A percentile compares a stretch with the other conserved stretches of the same genome.
phyloP scores from a whole-genome alignment of 2,329 filamentous ascomycete genomes.

The Colletotrichum sp. region DNA sequence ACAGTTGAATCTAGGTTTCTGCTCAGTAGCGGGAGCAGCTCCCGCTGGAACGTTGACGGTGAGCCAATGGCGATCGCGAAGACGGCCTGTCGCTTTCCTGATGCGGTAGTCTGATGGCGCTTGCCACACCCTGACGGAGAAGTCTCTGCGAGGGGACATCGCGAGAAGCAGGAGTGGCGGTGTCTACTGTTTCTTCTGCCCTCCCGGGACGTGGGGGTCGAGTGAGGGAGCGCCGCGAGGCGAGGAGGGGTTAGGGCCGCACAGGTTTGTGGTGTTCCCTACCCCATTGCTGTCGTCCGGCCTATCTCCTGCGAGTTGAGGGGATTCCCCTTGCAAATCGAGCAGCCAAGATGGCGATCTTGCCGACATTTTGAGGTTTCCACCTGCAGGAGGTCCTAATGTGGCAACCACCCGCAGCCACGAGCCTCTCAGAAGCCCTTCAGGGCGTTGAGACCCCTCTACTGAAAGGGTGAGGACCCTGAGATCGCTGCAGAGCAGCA shows the following conservation, averaged over 20 bases:
- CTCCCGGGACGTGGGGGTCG: background rate
- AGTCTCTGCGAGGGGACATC: background rate
- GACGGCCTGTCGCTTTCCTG: constrained; percentile 13
- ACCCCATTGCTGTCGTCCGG: background rate
- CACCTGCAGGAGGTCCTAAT: background rate
- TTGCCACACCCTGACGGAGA: background rate
- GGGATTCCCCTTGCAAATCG: background rate
- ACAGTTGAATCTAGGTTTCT: background rate
- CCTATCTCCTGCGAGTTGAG: background rate
- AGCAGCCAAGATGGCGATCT: background rate
- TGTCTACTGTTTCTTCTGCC: background rate
- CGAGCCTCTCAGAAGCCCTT: background rate
- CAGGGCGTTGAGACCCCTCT: background rate
- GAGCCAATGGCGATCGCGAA: constrained; percentile 16
- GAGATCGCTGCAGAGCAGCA: background rate
- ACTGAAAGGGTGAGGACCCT: background rate
- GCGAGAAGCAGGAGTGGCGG: background rate
- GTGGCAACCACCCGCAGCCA: background rate
- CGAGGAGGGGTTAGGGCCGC: background rate
- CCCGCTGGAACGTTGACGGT: constrained; percentile 12
- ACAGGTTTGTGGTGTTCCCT: background rate
- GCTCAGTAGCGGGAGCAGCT: background rate
- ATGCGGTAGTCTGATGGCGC: constrained; percentile 9
- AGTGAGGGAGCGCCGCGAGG: background rate
- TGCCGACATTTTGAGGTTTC: background rate